These are phyloP conservation scores for Aegilops speltoides DNA, from an alignment of 176 grass and related monocot genomes.

Conservation along the genomic window DNA sequence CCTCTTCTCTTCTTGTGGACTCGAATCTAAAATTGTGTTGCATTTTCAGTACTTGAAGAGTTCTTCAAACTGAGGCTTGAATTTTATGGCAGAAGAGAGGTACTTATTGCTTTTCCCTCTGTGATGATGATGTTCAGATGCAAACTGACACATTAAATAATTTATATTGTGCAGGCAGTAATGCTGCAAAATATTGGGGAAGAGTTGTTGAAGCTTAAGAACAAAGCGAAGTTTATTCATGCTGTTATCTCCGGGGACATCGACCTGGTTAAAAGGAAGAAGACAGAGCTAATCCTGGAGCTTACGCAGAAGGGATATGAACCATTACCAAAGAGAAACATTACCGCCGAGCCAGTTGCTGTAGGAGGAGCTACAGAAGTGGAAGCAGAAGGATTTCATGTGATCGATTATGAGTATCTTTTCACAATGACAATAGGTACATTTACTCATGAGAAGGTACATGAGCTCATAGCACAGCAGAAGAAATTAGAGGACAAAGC, in stretches of 20 bases:
- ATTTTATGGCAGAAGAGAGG: too few species aligned
- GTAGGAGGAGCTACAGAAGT: constrained; percentile 18
- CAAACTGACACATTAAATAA: too few species aligned
- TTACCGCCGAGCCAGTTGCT: constrained; percentile 23
- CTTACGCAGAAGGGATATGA: constrained; percentile 22
- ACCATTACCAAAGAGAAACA: constrained; percentile 66
- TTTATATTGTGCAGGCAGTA: too few species aligned
- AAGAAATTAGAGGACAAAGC: constrained; percentile 42
- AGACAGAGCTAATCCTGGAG: too few species aligned
- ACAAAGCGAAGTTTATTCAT: too few species aligned
- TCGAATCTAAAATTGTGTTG: not conserved
- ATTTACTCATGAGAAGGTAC: constrained; percentile 36
- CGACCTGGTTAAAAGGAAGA: too few species aligned
- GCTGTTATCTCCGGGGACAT: too few species aligned
- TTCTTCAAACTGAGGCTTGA: constrained; percentile 59
- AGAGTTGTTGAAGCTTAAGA: too few species aligned
- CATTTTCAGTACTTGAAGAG: constrained; percentile 60
- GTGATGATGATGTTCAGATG: too few species aligned
- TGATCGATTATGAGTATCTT: constrained; percentile 75
- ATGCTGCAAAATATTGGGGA: too few species aligned
- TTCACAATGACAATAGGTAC: constrained; percentile 71
- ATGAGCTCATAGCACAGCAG: constrained; percentile 53
- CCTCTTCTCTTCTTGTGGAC: too few species aligned
- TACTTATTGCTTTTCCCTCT: too few species aligned
- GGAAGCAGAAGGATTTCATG: constrained; percentile 18